Percentiles rank a stretch among this genome's conserved stretches.
These are phyloP conservation scores for Debaryomyces nepalensis DNA, from an alignment of 1,139 yeast species.

Conservation along the genomic window DNA sequence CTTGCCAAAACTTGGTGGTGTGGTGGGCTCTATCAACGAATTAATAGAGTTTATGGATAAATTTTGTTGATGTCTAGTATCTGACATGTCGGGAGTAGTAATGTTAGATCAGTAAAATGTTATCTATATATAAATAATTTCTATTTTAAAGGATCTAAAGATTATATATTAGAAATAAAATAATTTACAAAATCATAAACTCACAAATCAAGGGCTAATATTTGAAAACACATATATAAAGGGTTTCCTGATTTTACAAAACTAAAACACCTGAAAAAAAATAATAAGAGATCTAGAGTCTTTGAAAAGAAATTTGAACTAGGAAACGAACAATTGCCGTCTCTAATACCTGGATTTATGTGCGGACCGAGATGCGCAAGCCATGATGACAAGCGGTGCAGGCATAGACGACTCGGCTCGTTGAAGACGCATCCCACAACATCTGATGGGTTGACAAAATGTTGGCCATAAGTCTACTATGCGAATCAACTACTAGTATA, in stretches of 20 bases:
- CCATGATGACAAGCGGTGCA: not conserved
- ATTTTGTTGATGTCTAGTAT: slow-evolving; percentile 35
- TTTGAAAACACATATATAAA: slow-evolving; percentile 13
- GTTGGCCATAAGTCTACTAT: too few species aligned
- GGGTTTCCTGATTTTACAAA: slow-evolving; percentile 15
- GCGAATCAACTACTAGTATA: too few species aligned
- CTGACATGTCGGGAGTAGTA: slow-evolving; percentile 10
- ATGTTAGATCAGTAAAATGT: slow-evolving; percentile 1
- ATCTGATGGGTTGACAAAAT: too few species aligned
- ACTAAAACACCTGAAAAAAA: slow-evolving; percentile 12
- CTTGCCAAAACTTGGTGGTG: slow-evolving; percentile 38
- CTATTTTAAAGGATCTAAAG: slow-evolving; percentile 7
- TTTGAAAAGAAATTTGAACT: slow-evolving; percentile 9
- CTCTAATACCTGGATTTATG: slow-evolving; percentile 12
- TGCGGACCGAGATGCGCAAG: slow-evolving; percentile 8
- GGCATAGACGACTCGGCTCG: not conserved
- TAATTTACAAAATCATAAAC: slow-evolving; percentile 9
- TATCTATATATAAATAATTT: slow-evolving; percentile 5
- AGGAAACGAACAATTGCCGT: slow-evolving; percentile 11
- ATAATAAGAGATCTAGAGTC: slow-evolving; percentile 10
- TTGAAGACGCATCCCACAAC: too few species aligned
- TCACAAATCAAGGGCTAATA: slow-evolving; percentile 9
- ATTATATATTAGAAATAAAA: slow-evolving; percentile 10
- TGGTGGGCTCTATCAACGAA: slow-evolving; percentile 46
- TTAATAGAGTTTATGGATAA: slow-evolving; percentile 42